These are phyloP conservation scores for Shiraia sp. DNA, from an alignment of 2,329 filamentous ascomycete genomes.

Conservation along the genomic window DNA sequence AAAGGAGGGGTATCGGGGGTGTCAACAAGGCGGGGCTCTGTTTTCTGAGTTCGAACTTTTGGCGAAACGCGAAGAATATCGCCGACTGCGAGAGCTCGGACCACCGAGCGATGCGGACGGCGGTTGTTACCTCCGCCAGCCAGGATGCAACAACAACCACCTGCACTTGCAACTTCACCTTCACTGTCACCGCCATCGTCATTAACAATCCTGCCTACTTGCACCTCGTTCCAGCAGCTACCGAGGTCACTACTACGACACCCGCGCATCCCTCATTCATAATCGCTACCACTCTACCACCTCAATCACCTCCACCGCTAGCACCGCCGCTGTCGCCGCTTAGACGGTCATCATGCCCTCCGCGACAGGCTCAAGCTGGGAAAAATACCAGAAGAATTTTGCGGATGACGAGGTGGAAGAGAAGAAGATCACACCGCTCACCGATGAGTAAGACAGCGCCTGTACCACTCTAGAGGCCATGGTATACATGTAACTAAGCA, in stretches of 20 bases:
- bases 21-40: conserved; percentile 24
- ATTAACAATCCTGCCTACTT: conserved; percentile 29
- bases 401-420: conserved; percentile 96
- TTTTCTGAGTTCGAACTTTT: conserved; percentile 27
- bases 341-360: conserved; percentile 71
- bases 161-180: conserved; percentile 9
- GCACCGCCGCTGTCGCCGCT: conserved; percentile 9
- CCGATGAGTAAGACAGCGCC: conserved; percentile 97
- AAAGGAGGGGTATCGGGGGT: conserved; percentile 27
- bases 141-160: conserved; percentile 4
- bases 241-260: conserved; percentile 19
- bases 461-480: neutral
- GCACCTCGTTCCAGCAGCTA: conserved; percentile 23
- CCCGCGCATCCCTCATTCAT: conserved; percentile 8
- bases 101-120: neutral
- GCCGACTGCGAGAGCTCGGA: conserved; percentile 16
- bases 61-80: conserved; percentile 21
- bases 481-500: conserved; percentile 34
- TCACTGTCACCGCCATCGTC: too few relatives aligned
- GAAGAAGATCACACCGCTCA: conserved; percentile 98
- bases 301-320: conserved; percentile 1
- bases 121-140: neutral
- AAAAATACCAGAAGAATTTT: conserved; percentile 98
- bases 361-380: conserved; percentile 92
- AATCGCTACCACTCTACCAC: conserved; percentile 1